Evolutionary conservation across 805 yeast genomes (phyloP).

Genomic region (Grigorovia jiainica): DNA sequence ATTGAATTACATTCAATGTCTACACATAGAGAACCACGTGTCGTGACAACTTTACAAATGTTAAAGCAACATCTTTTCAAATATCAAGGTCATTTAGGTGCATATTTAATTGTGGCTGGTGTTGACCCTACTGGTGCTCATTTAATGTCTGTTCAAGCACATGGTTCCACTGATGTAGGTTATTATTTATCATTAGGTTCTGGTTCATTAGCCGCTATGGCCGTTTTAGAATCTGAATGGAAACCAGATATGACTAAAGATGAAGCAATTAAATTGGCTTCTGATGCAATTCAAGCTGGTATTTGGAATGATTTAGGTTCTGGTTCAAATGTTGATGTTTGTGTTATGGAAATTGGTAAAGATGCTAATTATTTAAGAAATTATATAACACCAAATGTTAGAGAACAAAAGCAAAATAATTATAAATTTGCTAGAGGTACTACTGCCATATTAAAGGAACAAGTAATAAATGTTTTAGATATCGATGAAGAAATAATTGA

Average conservation of each 20-base stretch:
- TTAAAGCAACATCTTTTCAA: constrained; percentile 92
- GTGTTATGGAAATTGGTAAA: constrained; percentile 91
- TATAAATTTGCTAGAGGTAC: constrained; percentile 89
- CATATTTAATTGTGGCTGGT: constrained; percentile 96
- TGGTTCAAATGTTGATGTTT: constrained; percentile 94
- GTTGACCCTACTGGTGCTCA: constrained; percentile 95
- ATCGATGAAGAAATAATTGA: constrained; percentile 49
- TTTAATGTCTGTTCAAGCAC: constrained; percentile 88
- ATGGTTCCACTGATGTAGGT: constrained; percentile 96
- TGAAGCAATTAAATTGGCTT: constrained; percentile 83
- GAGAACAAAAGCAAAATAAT: constrained; percentile 70
- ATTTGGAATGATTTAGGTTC: constrained; percentile 99
- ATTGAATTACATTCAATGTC: constrained; percentile 82
- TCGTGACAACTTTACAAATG: constrained; percentile 85
- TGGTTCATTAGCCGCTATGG: constrained; percentile 98
- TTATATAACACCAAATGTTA: constrained; percentile 81
- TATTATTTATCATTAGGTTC: constrained; percentile 89
- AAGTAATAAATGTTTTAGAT: constrained; percentile 55
- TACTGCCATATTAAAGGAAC: constrained; percentile 72
- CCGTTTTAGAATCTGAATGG: constrained; percentile 88
- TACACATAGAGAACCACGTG: constrained; percentile 82
- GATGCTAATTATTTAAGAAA: constrained; percentile 81
- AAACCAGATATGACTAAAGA: constrained; percentile 66
- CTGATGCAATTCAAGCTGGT: constrained; percentile 94
- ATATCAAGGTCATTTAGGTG: constrained; percentile 96